These are phyloP conservation scores for Trichothecium sympodiale DNA, from an alignment of 2,329 filamentous ascomycete genomes.

Conservation along the genomic window DNA sequence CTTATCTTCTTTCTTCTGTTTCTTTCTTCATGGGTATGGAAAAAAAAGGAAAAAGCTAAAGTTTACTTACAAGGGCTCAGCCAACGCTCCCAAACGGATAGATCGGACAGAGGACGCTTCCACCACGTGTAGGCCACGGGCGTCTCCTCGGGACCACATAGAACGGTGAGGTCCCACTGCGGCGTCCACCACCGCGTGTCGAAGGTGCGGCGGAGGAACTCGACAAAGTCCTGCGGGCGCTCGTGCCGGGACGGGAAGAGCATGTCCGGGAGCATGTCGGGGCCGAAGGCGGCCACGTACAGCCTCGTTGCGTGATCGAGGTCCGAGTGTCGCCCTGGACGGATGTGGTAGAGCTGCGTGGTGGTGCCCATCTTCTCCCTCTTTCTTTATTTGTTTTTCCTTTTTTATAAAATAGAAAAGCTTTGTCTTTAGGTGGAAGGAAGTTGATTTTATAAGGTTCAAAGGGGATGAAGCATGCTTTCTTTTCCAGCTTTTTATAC, in stretches of 20 bases:
- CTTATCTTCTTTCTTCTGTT: too few species aligned
- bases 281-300: constrained; percentile 17
- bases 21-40: too few species aligned
- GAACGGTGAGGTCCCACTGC: constrained; percentile 17
- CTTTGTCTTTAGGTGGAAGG: too few species aligned
- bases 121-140: constrained; percentile 22
- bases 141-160: constrained; percentile 10
- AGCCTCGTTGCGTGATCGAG: constrained; percentile 12
- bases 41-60: constrained; percentile 1
- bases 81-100: constrained; percentile 18
- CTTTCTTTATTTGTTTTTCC: too few species aligned
- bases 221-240: constrained; percentile 10
- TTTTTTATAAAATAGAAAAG: too few species aligned
- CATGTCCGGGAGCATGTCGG: constrained; percentile 17
- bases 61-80: constrained; percentile 17
- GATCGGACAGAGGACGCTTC: constrained; percentile 15
- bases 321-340: constrained; percentile 19
- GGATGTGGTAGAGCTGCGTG: constrained; percentile 13
- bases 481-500: too few species aligned
- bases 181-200: constrained; percentile 19
- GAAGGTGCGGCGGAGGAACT: constrained; percentile 16
- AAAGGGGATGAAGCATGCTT: too few species aligned
- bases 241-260: constrained; percentile 17
- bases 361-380: constrained; percentile 4
- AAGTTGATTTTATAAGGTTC: too few species aligned